Evolutionary conservation across 148 eudicot genomes (phyloP).

Genomic region (Chenopodium formosanum): DNA sequence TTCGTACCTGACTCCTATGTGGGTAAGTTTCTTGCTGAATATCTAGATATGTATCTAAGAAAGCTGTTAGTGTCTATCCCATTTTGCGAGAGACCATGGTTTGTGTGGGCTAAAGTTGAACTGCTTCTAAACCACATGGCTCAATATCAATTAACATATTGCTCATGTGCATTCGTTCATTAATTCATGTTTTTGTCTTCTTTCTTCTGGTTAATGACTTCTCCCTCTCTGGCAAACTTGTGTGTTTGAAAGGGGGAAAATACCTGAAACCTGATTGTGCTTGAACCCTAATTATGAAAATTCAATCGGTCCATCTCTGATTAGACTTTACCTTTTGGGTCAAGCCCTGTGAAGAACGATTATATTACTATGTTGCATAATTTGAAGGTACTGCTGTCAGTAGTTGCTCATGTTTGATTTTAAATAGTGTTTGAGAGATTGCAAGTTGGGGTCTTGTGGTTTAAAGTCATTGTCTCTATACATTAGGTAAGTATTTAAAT

Average conservation of each 20-base stretch:
- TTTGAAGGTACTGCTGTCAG: background rate
- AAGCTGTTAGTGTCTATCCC: background rate
- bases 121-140: background rate
- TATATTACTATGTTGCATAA: background rate
- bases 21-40: slow-evolving; percentile 53
- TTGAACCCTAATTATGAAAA: background rate
- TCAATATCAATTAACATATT: background rate
- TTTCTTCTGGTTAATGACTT: background rate
- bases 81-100: background rate
- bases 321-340: background rate
- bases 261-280: background rate
- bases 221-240: too few species aligned
- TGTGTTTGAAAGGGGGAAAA: background rate
- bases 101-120: background rate
- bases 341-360: background rate
- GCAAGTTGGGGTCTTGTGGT: too few species aligned
- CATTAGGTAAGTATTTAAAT: too few species aligned
- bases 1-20: slow-evolving; percentile 89
- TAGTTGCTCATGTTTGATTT: background rate
- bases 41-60: background rate
- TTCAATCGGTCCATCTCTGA: background rate
- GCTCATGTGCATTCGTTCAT: background rate
- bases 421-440: background rate
- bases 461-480: too few species aligned
- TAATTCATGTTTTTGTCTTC: background rate